Percentiles rank a stretch among this genome's conserved stretches.
Evolutionary conservation across 495 filamentous ascomycete genomes (phyloP).

Genomic region (Xylaria scruposa): DNA sequence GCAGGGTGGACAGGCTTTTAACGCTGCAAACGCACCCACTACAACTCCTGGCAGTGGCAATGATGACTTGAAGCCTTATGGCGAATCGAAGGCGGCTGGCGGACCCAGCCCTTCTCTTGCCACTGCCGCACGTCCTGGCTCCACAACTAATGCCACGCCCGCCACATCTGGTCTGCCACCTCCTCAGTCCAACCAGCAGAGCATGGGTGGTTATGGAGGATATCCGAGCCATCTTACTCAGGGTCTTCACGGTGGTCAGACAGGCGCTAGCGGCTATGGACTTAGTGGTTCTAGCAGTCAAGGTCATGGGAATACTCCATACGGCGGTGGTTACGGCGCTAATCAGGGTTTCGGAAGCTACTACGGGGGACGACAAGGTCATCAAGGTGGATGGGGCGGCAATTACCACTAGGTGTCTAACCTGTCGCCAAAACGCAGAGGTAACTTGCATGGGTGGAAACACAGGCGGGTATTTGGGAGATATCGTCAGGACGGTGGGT

Average conservation of each 20-base stretch:
- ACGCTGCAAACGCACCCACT: constrained; percentile 67
- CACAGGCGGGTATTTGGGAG: constrained; percentile 15
- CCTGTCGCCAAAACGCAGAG: constrained; percentile 27
- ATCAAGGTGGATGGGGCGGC: constrained; percentile 68
- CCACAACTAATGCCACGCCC: constrained; percentile 76
- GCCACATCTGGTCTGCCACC: constrained; percentile 74
- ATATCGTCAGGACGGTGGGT: constrained; percentile 28
- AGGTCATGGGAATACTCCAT: constrained; percentile 62
- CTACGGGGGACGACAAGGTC: constrained; percentile 58
- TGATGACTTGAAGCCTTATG: constrained; percentile 79
- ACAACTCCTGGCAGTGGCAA: constrained; percentile 60
- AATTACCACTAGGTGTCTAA: constrained; percentile 64
- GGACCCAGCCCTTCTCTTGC: constrained; percentile 86
- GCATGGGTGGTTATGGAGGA: constrained; percentile 70
- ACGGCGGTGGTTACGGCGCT: constrained; percentile 62
- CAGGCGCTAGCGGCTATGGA: constrained; percentile 71
- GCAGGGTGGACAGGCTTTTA: constrained; percentile 72
- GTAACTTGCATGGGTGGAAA: constrained; percentile 12
- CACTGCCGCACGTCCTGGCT: constrained; percentile 81
- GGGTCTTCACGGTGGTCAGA: constrained; percentile 66
- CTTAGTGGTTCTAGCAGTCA: constrained; percentile 69
- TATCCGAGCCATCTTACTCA: constrained; percentile 75
- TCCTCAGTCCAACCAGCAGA: constrained; percentile 70
- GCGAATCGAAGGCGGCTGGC: constrained; percentile 68
- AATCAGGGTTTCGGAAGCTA: constrained; percentile 59